A percentile compares a stretch with the other conserved stretches of the same genome.
These are phyloP conservation scores for Juglanconis oblonga DNA, from an alignment of 2,329 filamentous ascomycete genomes.

Conservation along the genomic window DNA sequence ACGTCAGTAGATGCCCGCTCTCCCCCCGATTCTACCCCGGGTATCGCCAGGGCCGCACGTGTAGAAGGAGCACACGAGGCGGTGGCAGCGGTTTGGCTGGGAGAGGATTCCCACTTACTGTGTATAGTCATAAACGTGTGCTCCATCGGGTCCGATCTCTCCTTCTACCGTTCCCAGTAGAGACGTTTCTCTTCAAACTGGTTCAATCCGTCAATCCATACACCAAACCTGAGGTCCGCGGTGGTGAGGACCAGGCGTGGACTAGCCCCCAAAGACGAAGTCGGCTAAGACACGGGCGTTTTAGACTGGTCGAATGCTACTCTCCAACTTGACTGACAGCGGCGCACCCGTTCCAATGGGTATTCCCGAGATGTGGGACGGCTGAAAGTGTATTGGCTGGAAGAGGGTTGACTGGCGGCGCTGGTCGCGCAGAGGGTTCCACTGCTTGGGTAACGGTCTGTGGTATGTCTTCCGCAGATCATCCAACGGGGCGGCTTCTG, in stretches of 20 bases:
- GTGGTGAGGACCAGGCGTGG: slow-evolving; percentile 6
- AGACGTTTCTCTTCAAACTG: slow-evolving; percentile 18
- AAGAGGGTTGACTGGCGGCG: slow-evolving; percentile 20
- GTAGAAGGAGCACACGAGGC: background rate
- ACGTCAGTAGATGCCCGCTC: background rate
- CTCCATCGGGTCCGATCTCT: slow-evolving; percentile 55
- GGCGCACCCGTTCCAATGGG: slow-evolving; percentile 24
- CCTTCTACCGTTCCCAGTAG: slow-evolving; percentile 6
- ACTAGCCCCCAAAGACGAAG: slow-evolving; percentile 11
- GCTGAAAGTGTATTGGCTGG: slow-evolving; percentile 3
- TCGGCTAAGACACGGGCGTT: slow-evolving; percentile 15
- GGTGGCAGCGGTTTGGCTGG: background rate
- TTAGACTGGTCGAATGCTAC: slow-evolving; percentile 4
- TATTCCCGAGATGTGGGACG: slow-evolving; percentile 27
- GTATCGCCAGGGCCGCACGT: no score
- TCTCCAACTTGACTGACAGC: slow-evolving; percentile 21
- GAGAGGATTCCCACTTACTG: slow-evolving; percentile 51
- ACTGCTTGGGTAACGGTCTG: slow-evolving; percentile 19
- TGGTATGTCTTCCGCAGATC: slow-evolving; percentile 13
- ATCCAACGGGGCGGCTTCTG: slow-evolving; percentile 25
- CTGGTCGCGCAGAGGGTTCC: slow-evolving; percentile 27
- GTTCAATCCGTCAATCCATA: slow-evolving; percentile 22
- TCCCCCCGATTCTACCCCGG: background rate
- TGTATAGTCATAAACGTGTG: slow-evolving; percentile 91
- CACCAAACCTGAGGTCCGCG: slow-evolving; percentile 12